These are phyloP conservation scores for Periglandula ipomoeae DNA, from an alignment of 2,329 filamentous ascomycete genomes.

Conservation along the genomic window DNA sequence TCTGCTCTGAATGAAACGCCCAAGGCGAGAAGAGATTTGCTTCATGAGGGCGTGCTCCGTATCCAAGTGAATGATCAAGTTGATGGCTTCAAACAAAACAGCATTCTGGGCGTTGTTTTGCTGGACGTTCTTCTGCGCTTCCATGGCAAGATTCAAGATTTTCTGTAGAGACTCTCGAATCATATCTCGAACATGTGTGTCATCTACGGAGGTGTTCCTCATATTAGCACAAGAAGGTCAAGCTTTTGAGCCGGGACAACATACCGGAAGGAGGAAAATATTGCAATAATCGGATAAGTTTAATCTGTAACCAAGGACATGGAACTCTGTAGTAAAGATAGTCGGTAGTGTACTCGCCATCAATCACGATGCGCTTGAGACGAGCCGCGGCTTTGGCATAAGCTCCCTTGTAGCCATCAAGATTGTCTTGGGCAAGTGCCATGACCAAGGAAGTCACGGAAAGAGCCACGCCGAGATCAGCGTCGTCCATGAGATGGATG, in stretches of 20 bases:
- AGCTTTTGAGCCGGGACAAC: conserved; percentile 12
- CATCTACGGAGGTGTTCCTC: conserved; percentile 47
- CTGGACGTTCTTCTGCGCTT: conserved; percentile 95
- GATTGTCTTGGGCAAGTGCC: conserved; percentile 85
- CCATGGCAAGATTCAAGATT: conserved; percentile 84
- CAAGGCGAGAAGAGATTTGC: conserved; percentile 82
- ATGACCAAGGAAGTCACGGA: conserved; percentile 95
- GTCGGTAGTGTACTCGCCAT: conserved; percentile 79
- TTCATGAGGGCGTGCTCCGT: conserved; percentile 93
- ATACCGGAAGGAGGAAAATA: conserved; percentile 91
- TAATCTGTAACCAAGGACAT: conserved; percentile 96
- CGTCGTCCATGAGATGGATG: conserved; percentile 97
- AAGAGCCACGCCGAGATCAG: conserved; percentile 85
- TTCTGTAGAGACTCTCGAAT: conserved; percentile 86
- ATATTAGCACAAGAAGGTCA: not conserved
- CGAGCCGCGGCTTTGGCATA: conserved; percentile 89
- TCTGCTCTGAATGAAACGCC: conserved; percentile 91
- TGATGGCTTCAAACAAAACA: conserved; percentile 96
- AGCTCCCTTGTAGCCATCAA: conserved; percentile 88
- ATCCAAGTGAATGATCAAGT: conserved; percentile 94
- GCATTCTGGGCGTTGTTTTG: conserved; percentile 99
- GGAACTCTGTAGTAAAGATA: conserved; percentile 99
- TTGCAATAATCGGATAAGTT: conserved; percentile 81
- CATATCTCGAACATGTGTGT: conserved; percentile 82
- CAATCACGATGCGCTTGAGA: conserved; percentile 81